A percentile compares a stretch with the other conserved stretches of the same genome.
Conservation (phyloP, 176 grass and related monocot genomes). For the Carex parvula region DNA sequence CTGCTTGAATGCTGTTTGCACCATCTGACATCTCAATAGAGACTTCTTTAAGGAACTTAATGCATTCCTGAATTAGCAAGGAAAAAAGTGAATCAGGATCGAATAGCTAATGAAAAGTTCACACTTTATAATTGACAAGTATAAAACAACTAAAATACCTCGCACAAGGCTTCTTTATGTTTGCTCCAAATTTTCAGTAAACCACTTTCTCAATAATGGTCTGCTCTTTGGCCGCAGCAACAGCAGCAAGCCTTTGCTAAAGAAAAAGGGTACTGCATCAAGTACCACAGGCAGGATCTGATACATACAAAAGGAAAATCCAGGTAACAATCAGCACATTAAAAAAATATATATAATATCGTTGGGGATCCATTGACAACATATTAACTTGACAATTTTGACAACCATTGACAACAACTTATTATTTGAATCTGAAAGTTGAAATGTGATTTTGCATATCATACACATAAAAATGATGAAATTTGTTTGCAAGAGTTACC, state of each 20-base stretch:
- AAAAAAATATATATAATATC: no score
- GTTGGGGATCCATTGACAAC: no score
- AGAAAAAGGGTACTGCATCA: constrained; percentile 57
- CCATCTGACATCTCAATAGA: constrained; percentile 36
- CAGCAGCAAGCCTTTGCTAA: constrained; percentile 73
- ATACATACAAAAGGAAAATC: constrained; percentile 29
- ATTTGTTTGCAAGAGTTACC: no score
- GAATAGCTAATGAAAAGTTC: neutral
- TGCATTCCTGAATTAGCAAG: constrained; percentile 51
- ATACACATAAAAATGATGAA: no score
- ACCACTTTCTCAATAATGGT: constrained; percentile 91
- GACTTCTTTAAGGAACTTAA: constrained; percentile 79
- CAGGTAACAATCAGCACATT: neutral
- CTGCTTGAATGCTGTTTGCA: constrained; percentile 33
- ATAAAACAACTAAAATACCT: constrained; percentile 51
- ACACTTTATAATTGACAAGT: constrained; percentile 9
- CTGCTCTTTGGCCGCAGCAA: constrained; percentile 60
- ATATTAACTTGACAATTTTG: no score
- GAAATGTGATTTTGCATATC: neutral
- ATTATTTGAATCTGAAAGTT: no score
- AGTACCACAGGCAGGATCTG: constrained; percentile 72
- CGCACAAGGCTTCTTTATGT: constrained; percentile 59
- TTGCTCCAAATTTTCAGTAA: constrained; percentile 57
- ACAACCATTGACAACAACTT: no score
- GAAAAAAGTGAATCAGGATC: constrained; percentile 11